Conservation (phyloP, 768 basidiomycete species). For the Suillus fuscotomentosus region DNA sequence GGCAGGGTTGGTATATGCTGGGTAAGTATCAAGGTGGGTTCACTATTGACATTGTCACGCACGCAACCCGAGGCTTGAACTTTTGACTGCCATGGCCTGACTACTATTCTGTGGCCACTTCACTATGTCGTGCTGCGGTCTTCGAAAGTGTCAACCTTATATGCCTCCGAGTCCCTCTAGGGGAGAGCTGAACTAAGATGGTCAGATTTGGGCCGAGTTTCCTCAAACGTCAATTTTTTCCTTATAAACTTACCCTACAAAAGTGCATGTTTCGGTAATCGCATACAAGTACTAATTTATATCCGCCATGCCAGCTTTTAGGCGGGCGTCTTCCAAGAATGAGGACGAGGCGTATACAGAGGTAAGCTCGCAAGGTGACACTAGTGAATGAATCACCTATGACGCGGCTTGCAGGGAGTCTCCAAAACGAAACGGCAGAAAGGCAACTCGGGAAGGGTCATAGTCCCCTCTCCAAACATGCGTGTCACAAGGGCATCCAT, state of each 20-base stretch:
- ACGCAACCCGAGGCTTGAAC: too few relatives aligned
- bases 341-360: constrained; percentile 20
- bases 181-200: too few relatives aligned
- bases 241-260: not conserved
- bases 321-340: constrained; percentile 17
- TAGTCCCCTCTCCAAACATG: constrained; percentile 1
- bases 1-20: not conserved
- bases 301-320: constrained; percentile 2
- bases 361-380: constrained; percentile 7
- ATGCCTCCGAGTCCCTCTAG: too few relatives aligned
- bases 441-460: constrained; percentile 17
- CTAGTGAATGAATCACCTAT: not conserved
- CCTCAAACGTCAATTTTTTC: not conserved
- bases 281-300: not conserved
- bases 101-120: too few relatives aligned
- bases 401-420: not conserved
- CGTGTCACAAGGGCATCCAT: constrained; percentile 18
- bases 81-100: too few relatives aligned
- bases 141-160: too few relatives aligned
- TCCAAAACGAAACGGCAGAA: constrained; percentile 27
- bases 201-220: not conserved
- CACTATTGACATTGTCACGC: too few relatives aligned
- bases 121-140: too few relatives aligned
- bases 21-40: not conserved
- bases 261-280: not conserved